Base-by-base conservation (phyloP, 495 filamentous ascomycete species). In the Talaromyces adpressus region DNA sequence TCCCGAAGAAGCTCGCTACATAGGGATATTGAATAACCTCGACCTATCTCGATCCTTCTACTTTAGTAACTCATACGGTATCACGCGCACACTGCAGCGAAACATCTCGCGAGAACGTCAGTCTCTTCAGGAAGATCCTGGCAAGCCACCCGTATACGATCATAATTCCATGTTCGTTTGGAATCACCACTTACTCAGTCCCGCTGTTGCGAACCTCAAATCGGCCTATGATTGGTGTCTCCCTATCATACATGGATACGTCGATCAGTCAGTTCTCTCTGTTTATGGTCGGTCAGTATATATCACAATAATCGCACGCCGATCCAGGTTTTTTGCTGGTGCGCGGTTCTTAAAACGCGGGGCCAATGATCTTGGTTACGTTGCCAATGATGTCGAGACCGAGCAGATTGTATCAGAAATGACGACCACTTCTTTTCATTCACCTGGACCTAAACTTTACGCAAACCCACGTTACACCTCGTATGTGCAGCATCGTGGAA, bases 301-400 rank as follows among this genome's bases (percentile, higher is more conserved):
- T 68, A 93, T 98, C 52, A 93, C 93, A 1, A 84, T 98, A 56
- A 94, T 98, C 67, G 94, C 94, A 1, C 85, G 94, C 59, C 85
- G 94, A 8, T 98, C 95, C 34, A 84, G 95, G 12, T 91, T 89
- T 73, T 98, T 98, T 75, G 94, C 94, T 1, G 94, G 94, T 49
- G 94, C 94, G 25, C 83, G 94, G 3, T 98, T 97, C 66, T 75
- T 98, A 59, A 98, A 98, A 75, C 85, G 94, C 62, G 94, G 94
- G 49, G 89, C 93, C 49, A 98, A 98, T 68, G 95, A 98, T 73
- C 68, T 96, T 62, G 94, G 94, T 22, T 96, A 96, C 74, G 94
- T 98, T 59, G 94, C 94, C 41, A 98, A 98, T 70, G 94, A 98
- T 74, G 94, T 98, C n/a, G 95, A 98, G 75, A 97, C 95, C 5